phyloP scores from a whole-genome alignment of 2,329 filamentous ascomycete species.

The Talaromyces sp. region DNA sequence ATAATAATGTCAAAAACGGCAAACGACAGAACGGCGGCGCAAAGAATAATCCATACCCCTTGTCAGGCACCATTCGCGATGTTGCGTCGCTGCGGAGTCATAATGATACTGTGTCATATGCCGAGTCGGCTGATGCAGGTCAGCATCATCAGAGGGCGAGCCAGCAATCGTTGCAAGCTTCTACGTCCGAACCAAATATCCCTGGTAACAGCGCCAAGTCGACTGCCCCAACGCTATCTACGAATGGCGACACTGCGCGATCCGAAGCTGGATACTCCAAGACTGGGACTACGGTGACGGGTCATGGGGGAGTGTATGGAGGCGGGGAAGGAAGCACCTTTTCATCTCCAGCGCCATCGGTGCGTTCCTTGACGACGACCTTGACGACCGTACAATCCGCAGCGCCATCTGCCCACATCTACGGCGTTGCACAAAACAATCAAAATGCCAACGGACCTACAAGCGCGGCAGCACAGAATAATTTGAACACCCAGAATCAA shows the following conservation, averaged over 20 bases:
- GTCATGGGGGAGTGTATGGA: slow-evolving; percentile 62
- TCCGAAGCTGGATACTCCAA: slow-evolving; percentile 78
- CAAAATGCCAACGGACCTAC: slow-evolving; percentile 29
- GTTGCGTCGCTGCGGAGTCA: slow-evolving; percentile 44
- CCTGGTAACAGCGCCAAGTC: slow-evolving; percentile 68
- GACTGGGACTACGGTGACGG: slow-evolving; percentile 72
- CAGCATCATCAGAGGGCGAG: slow-evolving; percentile 55
- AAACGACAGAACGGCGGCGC: slow-evolving; percentile 59
- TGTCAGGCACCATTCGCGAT: slow-evolving; percentile 64
- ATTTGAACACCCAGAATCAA: slow-evolving; percentile 46
- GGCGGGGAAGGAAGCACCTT: slow-evolving; percentile 68
- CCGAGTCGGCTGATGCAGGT: slow-evolving; percentile 48
- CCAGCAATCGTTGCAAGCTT: slow-evolving; percentile 61
- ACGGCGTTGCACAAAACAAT: slow-evolving; percentile 31
- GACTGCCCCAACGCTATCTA: slow-evolving; percentile 76
- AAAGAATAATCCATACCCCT: slow-evolving; percentile 88
- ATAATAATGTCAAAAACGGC: slow-evolving; percentile 12
- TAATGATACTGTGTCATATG: slow-evolving; percentile 42
- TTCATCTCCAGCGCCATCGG: slow-evolving; percentile 64
- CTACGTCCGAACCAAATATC: slow-evolving; percentile 59
- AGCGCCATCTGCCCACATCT: slow-evolving; percentile 51
- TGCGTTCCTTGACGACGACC: slow-evolving; percentile 64
- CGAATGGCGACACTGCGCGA: slow-evolving; percentile 71
- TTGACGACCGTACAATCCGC: slow-evolving; percentile 66
- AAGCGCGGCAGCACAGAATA: slow-evolving; percentile 38